Evolutionary conservation across 306 rosid genomes (phyloP).

Genomic region (Vicia sativa): DNA sequence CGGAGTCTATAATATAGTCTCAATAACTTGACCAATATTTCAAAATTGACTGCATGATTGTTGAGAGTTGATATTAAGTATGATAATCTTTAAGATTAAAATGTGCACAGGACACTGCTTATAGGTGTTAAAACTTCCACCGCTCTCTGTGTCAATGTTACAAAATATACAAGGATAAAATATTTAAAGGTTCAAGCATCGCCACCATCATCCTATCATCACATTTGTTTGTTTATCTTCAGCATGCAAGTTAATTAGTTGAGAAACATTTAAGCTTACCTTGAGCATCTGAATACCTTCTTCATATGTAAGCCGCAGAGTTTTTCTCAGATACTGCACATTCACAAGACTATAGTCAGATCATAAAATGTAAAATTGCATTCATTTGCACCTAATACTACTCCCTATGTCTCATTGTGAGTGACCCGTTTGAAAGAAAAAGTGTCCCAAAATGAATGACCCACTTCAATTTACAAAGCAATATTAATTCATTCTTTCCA

Average conservation of each 20-base stretch:
- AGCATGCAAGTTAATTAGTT: neutral
- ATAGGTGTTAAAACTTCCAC: neutral
- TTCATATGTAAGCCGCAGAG: constrained; percentile 79
- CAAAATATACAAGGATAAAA: neutral
- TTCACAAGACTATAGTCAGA: constrained; percentile 35
- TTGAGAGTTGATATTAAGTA: constrained; percentile 1
- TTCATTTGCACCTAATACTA: neutral
- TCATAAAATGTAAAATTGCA: constrained; percentile 2
- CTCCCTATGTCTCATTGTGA: too few relatives aligned
- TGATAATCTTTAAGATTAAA: constrained; percentile 12
- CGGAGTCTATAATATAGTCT: too few relatives aligned
- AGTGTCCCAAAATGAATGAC: too few relatives aligned
- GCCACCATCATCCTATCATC: constrained; percentile 23
- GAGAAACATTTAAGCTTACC: constrained; percentile 48
- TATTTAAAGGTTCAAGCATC: neutral
- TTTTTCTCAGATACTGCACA: constrained; percentile 81
- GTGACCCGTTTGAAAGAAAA: too few relatives aligned
- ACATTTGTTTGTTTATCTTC: neutral
- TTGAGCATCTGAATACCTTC: constrained; percentile 96
- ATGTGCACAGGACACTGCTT: neutral
- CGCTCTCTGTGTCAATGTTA: neutral
- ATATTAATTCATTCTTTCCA: too few relatives aligned
- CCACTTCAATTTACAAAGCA: too few relatives aligned
- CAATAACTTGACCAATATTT: too few relatives aligned
- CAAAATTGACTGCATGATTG: too few relatives aligned